Base-by-base conservation (phyloP, 1,284 basidiomycete genomes). In the Malassezia sp. region DNA sequence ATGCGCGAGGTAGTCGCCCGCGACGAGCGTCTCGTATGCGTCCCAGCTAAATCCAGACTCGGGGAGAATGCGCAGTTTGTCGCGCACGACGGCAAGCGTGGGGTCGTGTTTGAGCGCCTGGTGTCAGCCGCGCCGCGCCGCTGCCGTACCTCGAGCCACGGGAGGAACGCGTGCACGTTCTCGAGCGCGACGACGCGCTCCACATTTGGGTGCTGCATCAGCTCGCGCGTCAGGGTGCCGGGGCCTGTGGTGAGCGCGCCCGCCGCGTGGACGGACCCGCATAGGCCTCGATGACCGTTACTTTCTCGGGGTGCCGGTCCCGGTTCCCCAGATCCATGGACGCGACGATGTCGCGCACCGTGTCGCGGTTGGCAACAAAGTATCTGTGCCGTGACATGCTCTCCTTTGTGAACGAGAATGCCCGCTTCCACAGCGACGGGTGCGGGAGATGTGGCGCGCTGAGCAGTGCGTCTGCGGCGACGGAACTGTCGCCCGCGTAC, bases 131-230 rank as follows among this genome's bases (percentile, higher is more conserved):
- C n/a, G n/a, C n/a, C n/a, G n/a, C n/a, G n/a, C n/a, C n/a, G n/a
- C n/a, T n/a, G n/a, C n/a, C n/a, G n/a, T 5, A 29, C 9, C 18
- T 52, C 41, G 11, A 63, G 49, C 28, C 35, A 49, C 14, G 46
- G 28, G 12, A 52, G 24, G 23, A 56, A 67, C 12, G 28, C 26
- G 2, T 55, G 38, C 7, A 52, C 37, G 15, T 49, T 35, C 44
- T 69, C 66, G 31, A 69, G 47, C 10, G 62, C 57, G 15, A 69
- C 52, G 30, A 69, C 54, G n/a, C 57, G 61, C 27, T 65, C 64
- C n/a, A 69, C 66, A n/a, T 51, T 42, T 4, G 56, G 46, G 24
- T 59, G 41, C 42, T 55, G 39, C 43, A 63, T 32, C 9, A 69
- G 47, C 39, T 56, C 52, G 39, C 56, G 54, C 3, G 66, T 59